phyloP scores from a whole-genome alignment of 2,329 filamentous ascomycete genomes.

The Pseudogymnoascus sp. region DNA sequence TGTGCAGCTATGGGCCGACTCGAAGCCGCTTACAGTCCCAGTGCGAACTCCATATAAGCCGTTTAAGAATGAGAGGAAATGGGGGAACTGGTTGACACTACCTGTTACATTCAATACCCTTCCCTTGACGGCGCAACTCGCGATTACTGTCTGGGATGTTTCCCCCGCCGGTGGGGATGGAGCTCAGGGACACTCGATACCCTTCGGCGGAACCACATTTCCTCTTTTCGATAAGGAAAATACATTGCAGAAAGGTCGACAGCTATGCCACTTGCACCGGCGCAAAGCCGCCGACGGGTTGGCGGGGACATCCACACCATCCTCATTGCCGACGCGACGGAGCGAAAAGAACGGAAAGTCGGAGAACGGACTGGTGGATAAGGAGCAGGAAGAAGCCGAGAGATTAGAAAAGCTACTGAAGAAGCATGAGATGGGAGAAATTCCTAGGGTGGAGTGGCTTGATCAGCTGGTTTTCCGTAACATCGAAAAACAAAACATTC shows the following conservation, averaged over 20 bases:
- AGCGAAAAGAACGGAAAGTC: slow-evolving; percentile 45
- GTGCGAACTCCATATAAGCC: slow-evolving; percentile 89
- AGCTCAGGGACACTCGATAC: slow-evolving; percentile 70
- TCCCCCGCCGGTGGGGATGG: slow-evolving; percentile 69
- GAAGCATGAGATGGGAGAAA: slow-evolving; percentile 97
- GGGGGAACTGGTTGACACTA: slow-evolving; percentile 94
- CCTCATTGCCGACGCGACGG: slow-evolving; percentile 50
- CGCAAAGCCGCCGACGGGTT: slow-evolving; percentile 80
- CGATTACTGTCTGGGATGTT: slow-evolving; percentile 92
- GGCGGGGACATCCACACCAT: slow-evolving; percentile 72
- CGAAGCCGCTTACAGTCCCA: slow-evolving; percentile 86
- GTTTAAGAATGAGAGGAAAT: slow-evolving; percentile 71
- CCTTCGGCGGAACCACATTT: slow-evolving; percentile 91
- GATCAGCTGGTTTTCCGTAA: slow-evolving; percentile 90
- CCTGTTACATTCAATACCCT: slow-evolving; percentile 79
- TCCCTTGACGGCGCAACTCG: slow-evolving; percentile 74
- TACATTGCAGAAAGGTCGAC: slow-evolving; percentile 81
- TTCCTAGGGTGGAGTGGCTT: slow-evolving; percentile 87
- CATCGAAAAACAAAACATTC: slow-evolving; percentile 69
- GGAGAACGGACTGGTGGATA: slow-evolving; percentile 50
- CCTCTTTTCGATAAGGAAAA: slow-evolving; percentile 89
- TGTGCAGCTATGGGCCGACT: slow-evolving; percentile 89
- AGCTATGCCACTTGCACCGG: slow-evolving; percentile 83
- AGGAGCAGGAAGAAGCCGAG: slow-evolving; percentile 77
- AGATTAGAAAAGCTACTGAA: slow-evolving; percentile 86